phyloP scores from a whole-genome alignment of 352 stramenopile species.

The Globisporangium radiosum region DNA sequence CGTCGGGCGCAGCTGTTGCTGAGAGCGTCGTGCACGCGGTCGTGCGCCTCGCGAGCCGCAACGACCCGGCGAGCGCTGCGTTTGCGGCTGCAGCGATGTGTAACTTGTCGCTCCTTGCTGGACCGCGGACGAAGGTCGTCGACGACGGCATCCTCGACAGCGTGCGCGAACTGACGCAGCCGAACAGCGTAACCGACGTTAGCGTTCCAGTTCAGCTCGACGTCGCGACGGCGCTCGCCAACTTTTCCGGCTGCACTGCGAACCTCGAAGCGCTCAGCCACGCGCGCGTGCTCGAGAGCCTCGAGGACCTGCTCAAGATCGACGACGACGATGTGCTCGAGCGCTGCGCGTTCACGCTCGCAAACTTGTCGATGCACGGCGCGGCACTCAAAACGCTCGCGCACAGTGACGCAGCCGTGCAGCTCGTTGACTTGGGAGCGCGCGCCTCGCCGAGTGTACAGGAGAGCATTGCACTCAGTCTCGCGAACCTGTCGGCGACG shows the following conservation, averaged over 20 bases:
- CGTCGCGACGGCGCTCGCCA: slow-evolving; percentile 68
- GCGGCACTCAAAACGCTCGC: slow-evolving; percentile 61
- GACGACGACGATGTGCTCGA: slow-evolving; percentile 62
- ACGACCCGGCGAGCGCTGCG: slow-evolving; percentile 41
- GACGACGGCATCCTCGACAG: slow-evolving; percentile 80
- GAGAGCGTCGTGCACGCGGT: slow-evolving; percentile 78
- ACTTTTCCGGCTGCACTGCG: slow-evolving; percentile 62
- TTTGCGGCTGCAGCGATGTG: slow-evolving; percentile 73
- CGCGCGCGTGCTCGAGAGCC: slow-evolving; percentile 57
- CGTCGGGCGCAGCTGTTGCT: slow-evolving; percentile 46
- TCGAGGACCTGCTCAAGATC: slow-evolving; percentile 68
- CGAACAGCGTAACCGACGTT: slow-evolving; percentile 15
- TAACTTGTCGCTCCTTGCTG: slow-evolving; percentile 68
- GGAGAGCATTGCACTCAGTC: slow-evolving; percentile 66
- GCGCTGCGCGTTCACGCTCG: slow-evolving; percentile 64
- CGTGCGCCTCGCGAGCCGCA: slow-evolving; percentile 66
- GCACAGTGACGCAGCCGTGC: slow-evolving; percentile 51
- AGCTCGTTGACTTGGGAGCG: slow-evolving; percentile 56
- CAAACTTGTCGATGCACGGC: slow-evolving; percentile 66
- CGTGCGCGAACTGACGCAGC: slow-evolving; percentile 52
- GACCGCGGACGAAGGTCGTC: slow-evolving; percentile 59
- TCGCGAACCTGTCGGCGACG: slow-evolving; percentile 69
- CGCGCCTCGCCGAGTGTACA: slow-evolving; percentile 51
- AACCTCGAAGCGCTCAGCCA: slow-evolving; percentile 71
- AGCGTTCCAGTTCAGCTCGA: slow-evolving; percentile 34